phyloP scores from a whole-genome alignment of 1,284 basidiomycete species.

The Cutaneotrichosporon cavernicola region DNA sequence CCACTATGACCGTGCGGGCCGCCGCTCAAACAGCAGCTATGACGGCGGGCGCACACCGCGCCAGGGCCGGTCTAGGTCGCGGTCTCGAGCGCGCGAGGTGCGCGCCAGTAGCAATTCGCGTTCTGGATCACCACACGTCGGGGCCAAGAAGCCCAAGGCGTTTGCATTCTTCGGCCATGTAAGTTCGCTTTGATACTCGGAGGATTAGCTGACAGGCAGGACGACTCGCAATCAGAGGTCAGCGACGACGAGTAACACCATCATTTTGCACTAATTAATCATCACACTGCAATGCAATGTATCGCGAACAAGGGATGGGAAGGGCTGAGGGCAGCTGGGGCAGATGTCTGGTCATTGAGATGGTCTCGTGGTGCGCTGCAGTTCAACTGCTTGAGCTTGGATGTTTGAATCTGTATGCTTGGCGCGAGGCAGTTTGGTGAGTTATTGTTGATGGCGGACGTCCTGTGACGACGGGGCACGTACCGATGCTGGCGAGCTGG shows the following conservation, averaged over 20 bases:
- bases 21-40: slow-evolving; percentile 3
- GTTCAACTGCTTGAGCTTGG: too few relatives aligned
- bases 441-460: too few relatives aligned
- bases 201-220: slow-evolving; percentile 9
- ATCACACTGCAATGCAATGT: background rate
- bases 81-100: slow-evolving; percentile 8
- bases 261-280: slow-evolving; percentile 2
- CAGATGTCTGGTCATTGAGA: too few relatives aligned
- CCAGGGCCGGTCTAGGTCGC: slow-evolving; percentile 18
- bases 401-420: too few relatives aligned
- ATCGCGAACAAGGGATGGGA: background rate
- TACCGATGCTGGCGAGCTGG: too few relatives aligned
- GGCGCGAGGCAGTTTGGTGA: too few relatives aligned
- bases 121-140: slow-evolving; percentile 8
- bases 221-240: slow-evolving; percentile 16
- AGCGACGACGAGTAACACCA: slow-evolving; percentile 12
- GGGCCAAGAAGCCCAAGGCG: slow-evolving; percentile 37
- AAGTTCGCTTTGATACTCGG: background rate
- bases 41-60: slow-evolving; percentile 19
- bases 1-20: background rate
- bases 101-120: slow-evolving; percentile 3
- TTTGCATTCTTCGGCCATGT: slow-evolving; percentile 51
- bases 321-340: background rate
- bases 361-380: too few relatives aligned
- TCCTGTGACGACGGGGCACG: too few relatives aligned